phyloP scores from a whole-genome alignment of 1,139 yeast genomes.

The Zygosaccharomyces pseudobailii region DNA sequence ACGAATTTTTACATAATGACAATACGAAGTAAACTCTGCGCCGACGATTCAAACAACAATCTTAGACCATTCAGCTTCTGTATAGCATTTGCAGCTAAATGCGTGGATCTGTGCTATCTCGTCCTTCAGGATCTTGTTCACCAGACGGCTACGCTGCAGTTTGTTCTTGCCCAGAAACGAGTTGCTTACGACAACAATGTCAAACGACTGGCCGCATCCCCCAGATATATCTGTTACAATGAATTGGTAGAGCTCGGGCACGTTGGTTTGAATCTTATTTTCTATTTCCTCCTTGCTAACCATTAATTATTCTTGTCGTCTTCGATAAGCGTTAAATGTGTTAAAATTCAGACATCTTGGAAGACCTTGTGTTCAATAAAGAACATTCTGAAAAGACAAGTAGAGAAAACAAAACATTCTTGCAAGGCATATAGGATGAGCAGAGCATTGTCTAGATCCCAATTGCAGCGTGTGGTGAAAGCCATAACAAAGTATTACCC shows the following conservation, averaged over 20 bases:
- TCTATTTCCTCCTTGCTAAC: conserved; percentile 25
- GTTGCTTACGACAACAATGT: conserved; percentile 78
- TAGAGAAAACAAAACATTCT: neutral
- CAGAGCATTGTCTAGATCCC: conserved; percentile 28
- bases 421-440: conserved; percentile 14
- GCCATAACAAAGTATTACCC: conserved; percentile 71
- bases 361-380: neutral
- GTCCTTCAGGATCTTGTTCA: conserved; percentile 70
- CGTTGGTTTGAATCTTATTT: conserved; percentile 20
- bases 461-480: conserved; percentile 44
- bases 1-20: conserved; percentile 10
- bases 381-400: neutral
- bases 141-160: conserved; percentile 79
- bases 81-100: conserved; percentile 83
- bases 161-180: conserved; percentile 77
- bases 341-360: neutral
- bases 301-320: conserved; percentile 10
- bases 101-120: conserved; percentile 90
- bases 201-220: conserved; percentile 83
- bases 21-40: neutral
- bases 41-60: conserved; percentile 20
- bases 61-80: conserved; percentile 64
- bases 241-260: conserved; percentile 31
- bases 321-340: neutral
- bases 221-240: conserved; percentile 52